phyloP scores from a whole-genome alignment of 2,329 filamentous ascomycete species.

The Neurospora sp. region DNA sequence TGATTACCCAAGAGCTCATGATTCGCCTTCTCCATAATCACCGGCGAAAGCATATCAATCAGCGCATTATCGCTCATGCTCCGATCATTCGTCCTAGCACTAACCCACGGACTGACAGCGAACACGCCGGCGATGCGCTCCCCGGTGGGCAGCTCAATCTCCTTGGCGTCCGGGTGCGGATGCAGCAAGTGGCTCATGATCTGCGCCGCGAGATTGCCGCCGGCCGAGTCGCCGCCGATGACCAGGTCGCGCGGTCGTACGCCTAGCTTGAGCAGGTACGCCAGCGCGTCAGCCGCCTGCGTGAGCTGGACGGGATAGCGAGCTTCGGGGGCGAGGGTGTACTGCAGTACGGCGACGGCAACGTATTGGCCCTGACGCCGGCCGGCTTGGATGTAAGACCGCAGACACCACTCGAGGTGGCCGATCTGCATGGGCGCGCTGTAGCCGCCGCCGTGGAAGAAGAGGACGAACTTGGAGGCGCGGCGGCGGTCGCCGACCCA shows the following conservation, averaged over 20 bases:
- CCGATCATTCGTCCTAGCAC: conserved; percentile 8
- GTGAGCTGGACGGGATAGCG: conserved; percentile 23
- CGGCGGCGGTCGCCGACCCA: conserved; percentile 21
- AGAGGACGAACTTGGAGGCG: conserved; percentile 20
- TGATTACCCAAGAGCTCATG: conserved; percentile 7
- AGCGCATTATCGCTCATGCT: conserved; percentile 20
- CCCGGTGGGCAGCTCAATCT: conserved; percentile 12
- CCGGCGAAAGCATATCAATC: conserved; percentile 25
- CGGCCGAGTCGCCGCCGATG: conserved; percentile 28
- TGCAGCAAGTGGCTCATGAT: conserved; percentile 24
- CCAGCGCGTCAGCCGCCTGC: conserved; percentile 24
- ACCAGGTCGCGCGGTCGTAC: conserved; percentile 22
- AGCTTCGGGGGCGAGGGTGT: conserved; percentile 23
- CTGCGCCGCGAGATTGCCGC: conserved; percentile 25
- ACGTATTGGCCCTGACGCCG: conserved; percentile 10
- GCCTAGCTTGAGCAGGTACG: conserved; percentile 21
- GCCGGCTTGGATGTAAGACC: conserved; percentile 15
- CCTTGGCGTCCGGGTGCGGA: conserved; percentile 17
- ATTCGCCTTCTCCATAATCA: conserved; percentile 6
- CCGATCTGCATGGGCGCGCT: conserved; percentile 12
- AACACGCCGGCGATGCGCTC: conserved; percentile 23
- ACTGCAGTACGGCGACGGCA: conserved; percentile 25
- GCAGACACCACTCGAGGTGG: conserved; percentile 21
- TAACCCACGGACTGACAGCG: conserved; percentile 25
- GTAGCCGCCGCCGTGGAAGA: conserved; percentile 24